These are phyloP conservation scores for Mortierella alpina DNA, from an alignment of 192 early-diverging fungal genomes.

Conservation along the genomic window DNA sequence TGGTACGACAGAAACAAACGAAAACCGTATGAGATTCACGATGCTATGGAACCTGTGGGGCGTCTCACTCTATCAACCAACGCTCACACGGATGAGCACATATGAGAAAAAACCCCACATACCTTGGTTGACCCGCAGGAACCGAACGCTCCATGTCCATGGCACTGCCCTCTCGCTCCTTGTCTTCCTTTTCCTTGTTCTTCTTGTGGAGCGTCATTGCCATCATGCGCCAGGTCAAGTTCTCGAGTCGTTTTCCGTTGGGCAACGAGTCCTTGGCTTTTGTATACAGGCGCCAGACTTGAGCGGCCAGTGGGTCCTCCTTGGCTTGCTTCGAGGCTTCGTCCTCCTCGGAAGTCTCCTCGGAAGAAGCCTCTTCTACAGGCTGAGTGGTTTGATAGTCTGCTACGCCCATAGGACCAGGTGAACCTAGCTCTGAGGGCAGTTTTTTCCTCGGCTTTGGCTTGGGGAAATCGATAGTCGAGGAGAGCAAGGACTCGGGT, in stretches of 20 bases:
- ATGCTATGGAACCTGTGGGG: neutral
- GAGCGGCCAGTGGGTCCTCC: conserved; percentile 63
- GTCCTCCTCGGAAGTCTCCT: conserved; percentile 44
- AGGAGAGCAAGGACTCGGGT: conserved; percentile 50
- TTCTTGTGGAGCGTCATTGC: conserved; percentile 62
- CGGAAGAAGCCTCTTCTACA: conserved; percentile 7
- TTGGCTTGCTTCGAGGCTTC: conserved; percentile 53
- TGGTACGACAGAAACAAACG: neutral
- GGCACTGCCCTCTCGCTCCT: conserved; percentile 22
- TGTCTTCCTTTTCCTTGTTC: conserved; percentile 50
- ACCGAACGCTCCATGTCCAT: conserved; percentile 40
- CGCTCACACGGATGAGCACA: neutral
- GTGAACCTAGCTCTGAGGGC: conserved; percentile 46
- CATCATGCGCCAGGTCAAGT: conserved; percentile 88
- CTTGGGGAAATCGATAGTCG: conserved; percentile 51
- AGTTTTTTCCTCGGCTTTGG: conserved; percentile 51
- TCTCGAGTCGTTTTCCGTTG: conserved; percentile 82
- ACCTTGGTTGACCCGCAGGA: conserved; percentile 48
- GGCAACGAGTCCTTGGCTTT: conserved; percentile 84
- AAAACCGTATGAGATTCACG: no score
- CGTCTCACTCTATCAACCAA: neutral
- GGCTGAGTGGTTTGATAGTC: conserved; percentile 10
- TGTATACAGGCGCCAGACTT: conserved; percentile 81
- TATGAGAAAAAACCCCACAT: neutral
- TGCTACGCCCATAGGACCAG: conserved; percentile 18